Evolutionary conservation across 371 early-diverging fungal species (phyloP).

Genomic region (Basidiobolus heterosporus): DNA sequence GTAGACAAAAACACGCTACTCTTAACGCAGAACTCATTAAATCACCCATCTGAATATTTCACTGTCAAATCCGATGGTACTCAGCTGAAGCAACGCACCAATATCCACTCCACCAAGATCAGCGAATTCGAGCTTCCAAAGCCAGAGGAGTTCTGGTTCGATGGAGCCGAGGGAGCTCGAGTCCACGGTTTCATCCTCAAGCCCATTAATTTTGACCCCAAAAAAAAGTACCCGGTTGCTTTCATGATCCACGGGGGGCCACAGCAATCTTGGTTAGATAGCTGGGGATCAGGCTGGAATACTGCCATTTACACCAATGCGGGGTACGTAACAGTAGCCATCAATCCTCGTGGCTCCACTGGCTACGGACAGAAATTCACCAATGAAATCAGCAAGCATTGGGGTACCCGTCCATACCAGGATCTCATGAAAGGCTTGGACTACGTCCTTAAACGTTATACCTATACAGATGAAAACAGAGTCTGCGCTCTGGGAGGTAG

Average conservation of each 20-base stretch:
- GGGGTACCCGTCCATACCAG: constrained; percentile 61
- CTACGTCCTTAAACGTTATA: constrained; percentile 33
- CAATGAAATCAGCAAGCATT: constrained; percentile 51
- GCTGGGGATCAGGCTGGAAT: constrained; percentile 18
- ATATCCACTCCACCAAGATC: constrained; percentile 6
- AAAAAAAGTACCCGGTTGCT: constrained; percentile 54
- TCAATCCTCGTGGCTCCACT: constrained; percentile 68
- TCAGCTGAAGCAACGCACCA: constrained; percentile 12
- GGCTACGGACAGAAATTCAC: constrained; percentile 67
- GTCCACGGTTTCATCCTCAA: constrained; percentile 60
- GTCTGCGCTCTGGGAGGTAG: constrained; percentile 58
- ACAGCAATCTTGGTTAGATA: constrained; percentile 3
- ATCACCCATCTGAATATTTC: no score
- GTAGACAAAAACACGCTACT: no score
- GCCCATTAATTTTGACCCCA: constrained; percentile 38
- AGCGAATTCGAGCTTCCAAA: constrained; percentile 16
- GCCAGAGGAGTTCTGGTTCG: constrained; percentile 46
- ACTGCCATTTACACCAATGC: constrained; percentile 58
- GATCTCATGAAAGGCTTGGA: constrained; percentile 60
- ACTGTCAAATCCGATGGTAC: no score
- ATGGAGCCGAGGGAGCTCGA: constrained; percentile 34
- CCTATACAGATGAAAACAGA: constrained; percentile 38
- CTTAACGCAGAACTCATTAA: no score
- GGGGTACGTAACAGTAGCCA: constrained; percentile 54
- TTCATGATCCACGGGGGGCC: constrained; percentile 53